Conservation (phyloP, 768 basidiomycete species). For the Phylloporus rhodoxanthus region DNA sequence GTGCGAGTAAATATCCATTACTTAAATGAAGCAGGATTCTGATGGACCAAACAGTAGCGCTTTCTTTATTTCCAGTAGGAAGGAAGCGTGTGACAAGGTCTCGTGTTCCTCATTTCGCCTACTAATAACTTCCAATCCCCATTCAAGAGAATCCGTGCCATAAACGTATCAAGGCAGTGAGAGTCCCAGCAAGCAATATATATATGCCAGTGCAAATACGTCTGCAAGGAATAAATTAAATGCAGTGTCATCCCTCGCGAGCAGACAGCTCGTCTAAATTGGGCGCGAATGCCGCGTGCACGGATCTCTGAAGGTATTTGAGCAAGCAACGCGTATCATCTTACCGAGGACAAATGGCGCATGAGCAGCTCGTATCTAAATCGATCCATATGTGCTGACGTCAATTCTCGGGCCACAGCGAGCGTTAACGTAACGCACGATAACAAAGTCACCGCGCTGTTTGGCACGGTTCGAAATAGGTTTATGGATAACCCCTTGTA, state of each 20-base stretch:
- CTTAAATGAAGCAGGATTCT: background rate
- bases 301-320: slow-evolving; percentile 8
- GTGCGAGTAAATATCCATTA: background rate
- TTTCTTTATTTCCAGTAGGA: background rate
- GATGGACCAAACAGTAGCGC: background rate
- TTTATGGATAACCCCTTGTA: slow-evolving; percentile 95
- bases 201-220: slow-evolving; percentile 3
- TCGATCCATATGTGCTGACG: background rate
- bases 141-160: slow-evolving; percentile 4
- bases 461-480: slow-evolving; percentile 90
- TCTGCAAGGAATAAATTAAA: slow-evolving; percentile 11
- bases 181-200: background rate
- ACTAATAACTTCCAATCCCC: slow-evolving; percentile 9
- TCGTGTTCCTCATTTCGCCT: background rate
- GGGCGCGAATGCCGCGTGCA: slow-evolving; percentile 1
- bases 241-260: background rate
- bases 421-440: slow-evolving; percentile 19
- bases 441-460: slow-evolving; percentile 92
- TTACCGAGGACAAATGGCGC: slow-evolving; percentile 26
- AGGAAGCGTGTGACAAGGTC: slow-evolving; percentile 1
- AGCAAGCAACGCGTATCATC: slow-evolving; percentile 6
- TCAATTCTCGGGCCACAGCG: background rate
- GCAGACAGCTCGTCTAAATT: slow-evolving; percentile 15
- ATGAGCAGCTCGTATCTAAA: slow-evolving; percentile 30
- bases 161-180: slow-evolving; percentile 6